These are phyloP conservation scores for Chrysoporthe cubensis DNA, from an alignment of 2,329 filamentous ascomycete species.

Conservation along the genomic window DNA sequence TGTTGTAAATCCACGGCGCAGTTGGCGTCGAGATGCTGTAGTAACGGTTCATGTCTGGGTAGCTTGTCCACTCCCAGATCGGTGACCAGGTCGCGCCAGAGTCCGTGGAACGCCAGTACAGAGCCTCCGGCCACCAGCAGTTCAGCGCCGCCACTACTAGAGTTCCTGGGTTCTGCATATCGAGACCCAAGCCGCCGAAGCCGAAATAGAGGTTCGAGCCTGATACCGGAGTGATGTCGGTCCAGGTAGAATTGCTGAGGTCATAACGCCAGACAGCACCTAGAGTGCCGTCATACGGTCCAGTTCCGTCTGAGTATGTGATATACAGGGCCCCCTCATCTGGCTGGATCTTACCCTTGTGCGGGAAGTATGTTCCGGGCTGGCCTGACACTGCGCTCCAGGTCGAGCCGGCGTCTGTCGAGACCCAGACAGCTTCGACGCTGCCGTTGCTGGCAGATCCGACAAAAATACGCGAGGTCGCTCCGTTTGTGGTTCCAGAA, in stretches of 20 bases:
- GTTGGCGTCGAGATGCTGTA: constrained; percentile 51
- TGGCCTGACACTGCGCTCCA: constrained; percentile 57
- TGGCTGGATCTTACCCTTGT: constrained; percentile 56
- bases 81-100: constrained; percentile 58
- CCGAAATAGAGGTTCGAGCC: constrained; percentile 53
- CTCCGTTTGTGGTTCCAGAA: constrained; percentile 47
- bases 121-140: constrained; percentile 62
- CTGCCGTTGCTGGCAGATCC: constrained; percentile 57
- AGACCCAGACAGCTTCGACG: constrained; percentile 55
- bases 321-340: constrained; percentile 58
- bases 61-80: constrained; percentile 56
- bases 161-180: constrained; percentile 58
- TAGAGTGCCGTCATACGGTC: constrained; percentile 59
- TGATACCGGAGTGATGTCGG: constrained; percentile 58
- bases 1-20: constrained; percentile 58
- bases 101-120: constrained; percentile 59
- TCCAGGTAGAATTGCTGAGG: constrained; percentile 52
- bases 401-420: constrained; percentile 55
- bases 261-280: constrained; percentile 61
- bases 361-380: constrained; percentile 55
- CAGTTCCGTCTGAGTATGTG: constrained; percentile 56
- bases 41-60: constrained; percentile 49
- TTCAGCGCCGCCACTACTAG: constrained; percentile 61
- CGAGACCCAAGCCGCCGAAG: constrained; percentile 59
- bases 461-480: constrained; percentile 61